These are phyloP conservation scores for Cladobotryum mycophilum DNA, from an alignment of 2,329 filamentous ascomycete genomes.

Conservation along the genomic window DNA sequence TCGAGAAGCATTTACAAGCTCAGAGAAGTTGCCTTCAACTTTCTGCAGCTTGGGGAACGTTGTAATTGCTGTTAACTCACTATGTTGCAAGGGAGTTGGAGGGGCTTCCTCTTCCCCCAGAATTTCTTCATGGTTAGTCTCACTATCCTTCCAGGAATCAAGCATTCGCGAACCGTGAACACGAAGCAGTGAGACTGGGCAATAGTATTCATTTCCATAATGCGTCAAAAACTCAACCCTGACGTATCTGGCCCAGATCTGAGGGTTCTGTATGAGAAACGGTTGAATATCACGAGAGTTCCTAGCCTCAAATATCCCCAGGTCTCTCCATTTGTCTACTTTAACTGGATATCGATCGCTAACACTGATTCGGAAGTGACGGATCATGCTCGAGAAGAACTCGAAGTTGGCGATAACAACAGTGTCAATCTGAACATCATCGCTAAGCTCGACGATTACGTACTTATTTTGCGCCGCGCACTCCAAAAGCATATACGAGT, in stretches of 20 bases:
- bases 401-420: slow-evolving; percentile 97
- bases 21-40: background rate
- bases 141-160: slow-evolving; percentile 83
- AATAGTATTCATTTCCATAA: slow-evolving; percentile 96
- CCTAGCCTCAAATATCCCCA: slow-evolving; percentile 83
- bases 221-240: slow-evolving; percentile 88
- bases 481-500: slow-evolving; percentile 95
- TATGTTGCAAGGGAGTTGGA: background rate
- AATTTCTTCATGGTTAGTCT: slow-evolving; percentile 58
- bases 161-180: slow-evolving; percentile 96
- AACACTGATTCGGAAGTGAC: slow-evolving; percentile 83
- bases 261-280: slow-evolving; percentile 86
- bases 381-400: slow-evolving; percentile 97
- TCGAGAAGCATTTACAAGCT: background rate
- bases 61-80: background rate
- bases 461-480: slow-evolving; percentile 86
- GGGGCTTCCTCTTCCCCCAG: slow-evolving; percentile 28
- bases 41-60: background rate
- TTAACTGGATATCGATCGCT: slow-evolving; percentile 94
- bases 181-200: slow-evolving; percentile 80
- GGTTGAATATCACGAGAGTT: slow-evolving; percentile 93
- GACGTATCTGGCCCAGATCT: slow-evolving; percentile 93
- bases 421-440: slow-evolving; percentile 81
- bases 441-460: slow-evolving; percentile 87
- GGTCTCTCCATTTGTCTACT: slow-evolving; percentile 79